A percentile compares a stretch with the other conserved stretches of the same genome.
Evolutionary conservation across 176 grass and related monocot genomes (phyloP).

Genomic region (Luzula sylvatica): DNA sequence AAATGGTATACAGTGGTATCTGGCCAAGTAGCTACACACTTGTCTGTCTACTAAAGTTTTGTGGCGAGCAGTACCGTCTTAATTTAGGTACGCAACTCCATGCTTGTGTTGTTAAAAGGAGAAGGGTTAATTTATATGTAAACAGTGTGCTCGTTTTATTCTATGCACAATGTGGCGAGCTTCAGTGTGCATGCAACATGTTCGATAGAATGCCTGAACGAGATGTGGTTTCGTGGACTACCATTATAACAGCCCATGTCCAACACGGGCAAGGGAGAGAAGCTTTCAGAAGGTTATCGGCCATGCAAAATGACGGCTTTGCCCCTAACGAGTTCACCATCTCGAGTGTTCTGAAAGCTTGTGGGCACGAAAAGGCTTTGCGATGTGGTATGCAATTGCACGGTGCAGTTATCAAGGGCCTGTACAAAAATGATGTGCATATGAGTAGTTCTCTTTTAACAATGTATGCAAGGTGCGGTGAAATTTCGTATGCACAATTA

Average conservation of each 20-base stretch:
- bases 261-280: conserved; percentile 42
- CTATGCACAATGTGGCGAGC: conserved; percentile 51
- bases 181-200: conserved; percentile 30
- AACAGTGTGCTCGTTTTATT: conserved; percentile 52
- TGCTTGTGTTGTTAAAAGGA: conserved; percentile 58
- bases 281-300: conserved; percentile 52
- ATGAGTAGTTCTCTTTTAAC: conserved; percentile 63
- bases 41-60: conserved; percentile 75
- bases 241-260: conserved; percentile 76
- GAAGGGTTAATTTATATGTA: conserved; percentile 55
- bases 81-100: conserved; percentile 73
- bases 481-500: conserved; percentile 46
- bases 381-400: conserved; percentile 80
- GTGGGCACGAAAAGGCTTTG: conserved; percentile 50
- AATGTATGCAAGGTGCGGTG: conserved; percentile 67
- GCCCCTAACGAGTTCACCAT: conserved; percentile 86
- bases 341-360: conserved; percentile 78
- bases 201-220: conserved; percentile 60
- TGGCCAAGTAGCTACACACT: conserved; percentile 51
- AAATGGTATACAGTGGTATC: conserved; percentile 33
- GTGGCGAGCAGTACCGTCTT: conserved; percentile 23
- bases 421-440: conserved; percentile 69
- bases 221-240: conserved; percentile 91
- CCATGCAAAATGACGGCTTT: conserved; percentile 57
- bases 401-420: conserved; percentile 51